Conservation (phyloP, 1,284 basidiomycete species). For the Rhodofomes roseus region DNA sequence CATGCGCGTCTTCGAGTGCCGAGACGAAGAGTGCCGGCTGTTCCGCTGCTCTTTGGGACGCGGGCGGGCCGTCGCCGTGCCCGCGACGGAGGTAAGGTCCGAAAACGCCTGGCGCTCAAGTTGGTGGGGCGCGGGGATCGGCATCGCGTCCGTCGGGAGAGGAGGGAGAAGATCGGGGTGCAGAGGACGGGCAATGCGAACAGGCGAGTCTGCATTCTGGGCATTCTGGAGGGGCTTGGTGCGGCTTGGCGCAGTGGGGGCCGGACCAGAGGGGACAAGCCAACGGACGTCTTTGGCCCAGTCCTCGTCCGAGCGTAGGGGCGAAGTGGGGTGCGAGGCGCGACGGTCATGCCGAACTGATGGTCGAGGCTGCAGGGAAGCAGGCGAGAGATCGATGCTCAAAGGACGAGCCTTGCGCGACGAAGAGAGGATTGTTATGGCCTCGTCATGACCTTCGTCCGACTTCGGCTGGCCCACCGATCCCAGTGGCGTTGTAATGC, state of each 20-base stretch:
- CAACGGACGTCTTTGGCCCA: conserved; percentile 65
- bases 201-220: conserved; percentile 9
- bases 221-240: background rate
- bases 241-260: conserved; percentile 18
- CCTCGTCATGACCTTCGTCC: conserved; percentile 11
- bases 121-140: conserved; percentile 8
- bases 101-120: conserved; percentile 12
- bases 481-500: conserved; percentile 22
- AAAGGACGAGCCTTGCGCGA: conserved; percentile 11
- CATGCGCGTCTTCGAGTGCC: conserved; percentile 30
- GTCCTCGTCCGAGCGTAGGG: conserved; percentile 41
- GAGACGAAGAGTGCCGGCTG: conserved; percentile 16
- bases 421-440: conserved; percentile 25
- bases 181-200: conserved; percentile 15
- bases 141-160: conserved; percentile 7
- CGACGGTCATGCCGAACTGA: conserved; percentile 8
- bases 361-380: conserved; percentile 11
- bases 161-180: conserved; percentile 21
- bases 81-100: conserved; percentile 7
- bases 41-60: conserved; percentile 19
- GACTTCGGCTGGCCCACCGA: background rate
- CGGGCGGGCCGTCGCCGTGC: conserved; percentile 8
- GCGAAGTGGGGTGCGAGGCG: background rate
- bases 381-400: conserved; percentile 13
- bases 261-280: conserved; percentile 42